Percentiles rank a stretch among this genome's conserved stretches.
Evolutionary conservation across 805 yeast species (phyloP).

Genomic region (Zygosaccharomyces bisporus): DNA sequence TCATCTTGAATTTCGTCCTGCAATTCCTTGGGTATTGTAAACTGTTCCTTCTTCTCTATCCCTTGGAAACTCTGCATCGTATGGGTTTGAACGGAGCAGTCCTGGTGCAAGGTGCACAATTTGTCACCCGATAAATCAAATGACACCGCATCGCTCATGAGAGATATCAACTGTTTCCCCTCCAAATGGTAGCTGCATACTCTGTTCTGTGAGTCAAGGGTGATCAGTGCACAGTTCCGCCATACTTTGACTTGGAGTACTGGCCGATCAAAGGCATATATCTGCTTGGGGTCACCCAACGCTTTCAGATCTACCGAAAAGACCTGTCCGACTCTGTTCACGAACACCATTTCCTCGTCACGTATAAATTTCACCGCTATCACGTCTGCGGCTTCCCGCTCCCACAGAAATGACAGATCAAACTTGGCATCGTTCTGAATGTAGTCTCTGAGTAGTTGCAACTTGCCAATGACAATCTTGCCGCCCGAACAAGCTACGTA

Average conservation of each 20-base stretch:
- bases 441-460: conserved; percentile 34
- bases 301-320: conserved; percentile 13
- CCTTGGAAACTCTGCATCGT: not conserved
- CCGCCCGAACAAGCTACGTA: conserved; percentile 41
- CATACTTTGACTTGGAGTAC: conserved; percentile 7
- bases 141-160: conserved; percentile 13
- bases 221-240: conserved; percentile 6
- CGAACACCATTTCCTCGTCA: conserved; percentile 33
- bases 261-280: conserved; percentile 2
- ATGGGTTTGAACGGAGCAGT: conserved; percentile 10
- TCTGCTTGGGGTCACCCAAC: conserved; percentile 5
- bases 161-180: not conserved
- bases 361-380: conserved; percentile 34
- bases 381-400: conserved; percentile 23
- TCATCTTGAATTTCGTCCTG: conserved; percentile 32
- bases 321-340: conserved; percentile 27
- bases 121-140: conserved; percentile 16
- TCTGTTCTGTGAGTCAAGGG: conserved; percentile 8
- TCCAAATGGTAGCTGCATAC: conserved; percentile 9
- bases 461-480: conserved; percentile 36
- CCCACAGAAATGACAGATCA: conserved; percentile 14
- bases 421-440: conserved; percentile 23
- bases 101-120: conserved; percentile 7
- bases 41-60: conserved; percentile 1
- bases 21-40: conserved; percentile 25